Percentiles rank a stretch among this genome's conserved stretches.
phyloP scores from a whole-genome alignment of 106 monocot species.

The Allium fistulosum region DNA sequence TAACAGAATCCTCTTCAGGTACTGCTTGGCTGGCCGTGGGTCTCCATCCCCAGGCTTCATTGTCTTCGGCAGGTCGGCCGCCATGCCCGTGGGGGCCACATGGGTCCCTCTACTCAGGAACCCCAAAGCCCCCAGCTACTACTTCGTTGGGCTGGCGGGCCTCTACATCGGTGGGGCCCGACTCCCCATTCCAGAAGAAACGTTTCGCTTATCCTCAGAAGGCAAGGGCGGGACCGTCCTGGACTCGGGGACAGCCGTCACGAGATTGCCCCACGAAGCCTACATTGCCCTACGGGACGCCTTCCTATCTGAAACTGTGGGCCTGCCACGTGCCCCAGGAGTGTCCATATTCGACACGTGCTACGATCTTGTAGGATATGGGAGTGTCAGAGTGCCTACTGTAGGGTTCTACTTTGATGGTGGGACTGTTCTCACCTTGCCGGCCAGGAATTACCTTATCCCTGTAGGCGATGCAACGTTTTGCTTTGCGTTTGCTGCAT shows the following conservation, averaged over 20 bases:
- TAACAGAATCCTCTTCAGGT: constrained; percentile 8
- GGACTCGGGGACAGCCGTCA: constrained; percentile 78
- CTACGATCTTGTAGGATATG: constrained; percentile 48
- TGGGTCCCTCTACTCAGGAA: constrained; percentile 74
- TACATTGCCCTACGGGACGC: constrained; percentile 44
- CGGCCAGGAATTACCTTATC: constrained; percentile 63
- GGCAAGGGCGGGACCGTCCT: constrained; percentile 53
- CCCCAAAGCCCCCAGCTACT: constrained; percentile 60
- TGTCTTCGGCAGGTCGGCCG: constrained; percentile 49
- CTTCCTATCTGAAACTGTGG: constrained; percentile 20
- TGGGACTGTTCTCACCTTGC: constrained; percentile 53
- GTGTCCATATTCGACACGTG: constrained; percentile 81
- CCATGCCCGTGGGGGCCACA: constrained; percentile 54
- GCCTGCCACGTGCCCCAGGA: constrained; percentile 39
- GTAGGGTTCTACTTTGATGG: constrained; percentile 61
- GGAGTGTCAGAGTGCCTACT: constrained; percentile 68
- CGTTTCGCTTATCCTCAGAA: constrained; percentile 30
- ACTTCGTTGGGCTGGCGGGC: constrained; percentile 66
- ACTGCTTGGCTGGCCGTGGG: constrained; percentile 63
- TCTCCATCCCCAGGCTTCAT: constrained; percentile 26
- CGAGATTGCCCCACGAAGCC: constrained; percentile 43
- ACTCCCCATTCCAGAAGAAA: constrained; percentile 27
- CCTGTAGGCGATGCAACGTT: constrained; percentile 53
- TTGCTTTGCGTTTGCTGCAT: constrained; percentile 68
- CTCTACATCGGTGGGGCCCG: constrained; percentile 45